A percentile compares a stretch with the other conserved stretches of the same genome.
phyloP scores from a whole-genome alignment of 768 basidiomycete genomes.

The Pisolithus albus region DNA sequence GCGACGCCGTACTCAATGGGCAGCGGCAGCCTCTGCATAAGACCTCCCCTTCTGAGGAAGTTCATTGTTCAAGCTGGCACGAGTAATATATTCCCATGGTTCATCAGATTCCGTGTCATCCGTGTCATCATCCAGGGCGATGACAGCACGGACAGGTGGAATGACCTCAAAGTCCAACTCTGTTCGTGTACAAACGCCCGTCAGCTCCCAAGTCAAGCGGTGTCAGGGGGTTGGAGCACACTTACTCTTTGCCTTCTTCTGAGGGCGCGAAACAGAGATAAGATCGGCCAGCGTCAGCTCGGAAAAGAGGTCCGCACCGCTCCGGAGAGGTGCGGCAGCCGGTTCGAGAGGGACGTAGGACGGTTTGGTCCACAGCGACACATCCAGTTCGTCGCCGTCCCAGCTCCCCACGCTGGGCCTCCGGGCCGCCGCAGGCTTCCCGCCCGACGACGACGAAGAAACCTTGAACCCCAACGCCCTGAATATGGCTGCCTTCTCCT shows the following conservation, averaged over 20 bases:
- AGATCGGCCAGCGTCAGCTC: slow-evolving; percentile 23
- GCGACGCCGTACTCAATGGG: background rate
- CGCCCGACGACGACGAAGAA: background rate
- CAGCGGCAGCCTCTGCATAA: slow-evolving; percentile 22
- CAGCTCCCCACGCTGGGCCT: slow-evolving; percentile 24
- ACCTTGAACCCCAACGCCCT: slow-evolving; percentile 17
- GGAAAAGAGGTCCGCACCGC: slow-evolving; percentile 7
- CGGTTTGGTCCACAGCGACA: background rate
- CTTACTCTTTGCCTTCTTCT: slow-evolving; percentile 20
- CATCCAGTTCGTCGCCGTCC: slow-evolving; percentile 19
- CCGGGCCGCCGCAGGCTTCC: slow-evolving; percentile 12
- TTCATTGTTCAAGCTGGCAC: slow-evolving; percentile 21
- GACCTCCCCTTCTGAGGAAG: slow-evolving; percentile 22
- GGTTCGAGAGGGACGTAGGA: background rate
- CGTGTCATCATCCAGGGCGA: slow-evolving; percentile 22
- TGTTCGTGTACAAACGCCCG: slow-evolving; percentile 1
- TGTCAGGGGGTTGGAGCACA: background rate
- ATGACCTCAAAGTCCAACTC: slow-evolving; percentile 26
- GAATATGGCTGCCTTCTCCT: slow-evolving; percentile 19
- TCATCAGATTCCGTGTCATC: slow-evolving; percentile 18
- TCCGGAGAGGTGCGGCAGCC: slow-evolving; percentile 3
- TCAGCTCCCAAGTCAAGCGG: background rate
- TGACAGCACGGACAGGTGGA: slow-evolving; percentile 25
- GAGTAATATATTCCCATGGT: slow-evolving; percentile 27
- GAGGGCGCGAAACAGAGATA: slow-evolving; percentile 16